Base-by-base conservation (phyloP, 1,284 basidiomycete species). In the Porodaedalea pini region DNA sequence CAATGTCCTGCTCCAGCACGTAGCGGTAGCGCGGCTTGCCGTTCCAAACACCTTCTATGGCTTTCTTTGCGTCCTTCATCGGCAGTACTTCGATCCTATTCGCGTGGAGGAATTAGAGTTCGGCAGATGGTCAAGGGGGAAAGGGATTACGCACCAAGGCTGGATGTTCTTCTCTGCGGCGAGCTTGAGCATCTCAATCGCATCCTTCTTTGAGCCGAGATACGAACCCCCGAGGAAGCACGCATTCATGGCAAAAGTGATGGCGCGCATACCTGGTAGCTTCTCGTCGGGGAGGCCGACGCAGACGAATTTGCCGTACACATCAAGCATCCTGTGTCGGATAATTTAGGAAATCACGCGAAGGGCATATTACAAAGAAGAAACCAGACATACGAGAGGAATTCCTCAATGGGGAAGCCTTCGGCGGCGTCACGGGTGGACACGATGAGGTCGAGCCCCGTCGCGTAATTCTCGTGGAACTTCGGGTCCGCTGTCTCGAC, bases 181-280 rank as follows among this genome's bases (percentile, higher is more conserved):
- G 15, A 86, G 73, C 60, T 81, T 66, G 39, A 85, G 71, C 85
- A 86, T 87, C 56, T 75, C 73, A 19, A 80, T 65, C 17, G 75
- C 80, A 66, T 88, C 85, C 60, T 76, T 76, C 73, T 83, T 85
- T 69, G 74, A 82, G 34, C 85, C 86, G 51, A 88, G 82, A 69
- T 81, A 75, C 43, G 71, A 74, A 19, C 75, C 77, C 25, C 76
- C 75, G 44, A 71, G 54, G 53, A 66, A 66, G 65, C 73, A 69
- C 60, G 73, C 71, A 61, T 72, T 73, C 19, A 77, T 48, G 6
- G 70, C 71, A 21, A 78, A 70, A 57, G 73, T 66, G 62, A 71
- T 69, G 1, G 69, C 65, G 41, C 67, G 67, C 7, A 74, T 44
- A 1, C 63, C 66, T 15, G 79, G 78, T 57, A 81, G 63, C 4